Percentiles rank a stretch among this genome's conserved stretches.
Conservation (phyloP, 2,329 filamentous ascomycete genomes). For the Pyrenophora tritici-repentis region DNA sequence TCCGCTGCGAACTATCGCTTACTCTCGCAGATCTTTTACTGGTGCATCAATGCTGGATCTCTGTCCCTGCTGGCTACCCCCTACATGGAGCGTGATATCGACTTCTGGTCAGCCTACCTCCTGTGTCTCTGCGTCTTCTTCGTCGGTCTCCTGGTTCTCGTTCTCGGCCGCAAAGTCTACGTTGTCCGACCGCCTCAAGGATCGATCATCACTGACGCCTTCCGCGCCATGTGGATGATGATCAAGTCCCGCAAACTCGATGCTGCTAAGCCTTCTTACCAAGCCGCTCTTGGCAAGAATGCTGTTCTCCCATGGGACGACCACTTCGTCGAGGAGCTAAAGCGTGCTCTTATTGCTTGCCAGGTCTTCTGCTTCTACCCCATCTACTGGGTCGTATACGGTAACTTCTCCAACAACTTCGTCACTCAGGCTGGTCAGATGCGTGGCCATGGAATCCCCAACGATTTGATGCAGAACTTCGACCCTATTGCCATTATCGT, state of each 20-base stretch:
- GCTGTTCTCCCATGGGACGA: constrained; percentile 65
- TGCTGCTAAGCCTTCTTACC: constrained; percentile 69
- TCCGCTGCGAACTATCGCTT: background rate
- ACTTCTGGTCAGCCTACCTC: constrained; percentile 72
- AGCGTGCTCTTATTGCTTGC: constrained; percentile 69
- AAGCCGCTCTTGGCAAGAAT: constrained; percentile 57
- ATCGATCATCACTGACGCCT: constrained; percentile 50
- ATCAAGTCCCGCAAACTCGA: constrained; percentile 61
- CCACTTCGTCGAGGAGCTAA: constrained; percentile 73
- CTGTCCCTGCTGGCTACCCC: constrained; percentile 71
- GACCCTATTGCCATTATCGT: constrained; percentile 54
- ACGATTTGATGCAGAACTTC: constrained; percentile 56
- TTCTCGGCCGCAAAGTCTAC: constrained; percentile 47
- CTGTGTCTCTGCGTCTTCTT: constrained; percentile 69
- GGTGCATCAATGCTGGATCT: constrained; percentile 73
- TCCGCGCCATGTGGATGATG: constrained; percentile 64
- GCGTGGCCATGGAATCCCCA: constrained; percentile 52
- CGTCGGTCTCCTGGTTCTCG: constrained; percentile 62
- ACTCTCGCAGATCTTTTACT: constrained; percentile 62
- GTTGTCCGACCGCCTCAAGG: constrained; percentile 48
- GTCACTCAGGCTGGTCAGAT: constrained; percentile 53
- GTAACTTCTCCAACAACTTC: constrained; percentile 52
- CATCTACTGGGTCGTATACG: constrained; percentile 54
- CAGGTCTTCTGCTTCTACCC: constrained; percentile 65
- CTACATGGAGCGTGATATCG: constrained; percentile 71